phyloP scores from a whole-genome alignment of 176 grass and related monocot species.

The Carex kokanica region DNA sequence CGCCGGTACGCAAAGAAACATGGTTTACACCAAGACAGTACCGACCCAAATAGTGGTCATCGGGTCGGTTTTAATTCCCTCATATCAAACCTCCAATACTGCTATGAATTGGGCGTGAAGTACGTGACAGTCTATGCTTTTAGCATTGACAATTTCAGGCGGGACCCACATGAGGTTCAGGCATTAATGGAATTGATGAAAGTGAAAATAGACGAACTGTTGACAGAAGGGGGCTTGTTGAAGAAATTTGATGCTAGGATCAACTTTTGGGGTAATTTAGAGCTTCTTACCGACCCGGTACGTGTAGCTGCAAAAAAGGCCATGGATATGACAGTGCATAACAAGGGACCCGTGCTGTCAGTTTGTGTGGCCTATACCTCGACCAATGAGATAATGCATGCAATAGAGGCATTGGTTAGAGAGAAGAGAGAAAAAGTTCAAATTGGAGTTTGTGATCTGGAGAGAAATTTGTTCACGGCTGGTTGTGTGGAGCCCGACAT shows the following conservation, averaged over 20 bases:
- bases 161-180: slow-evolving; percentile 53
- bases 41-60: slow-evolving; percentile 47
- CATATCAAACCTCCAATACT: slow-evolving; percentile 47
- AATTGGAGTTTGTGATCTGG: slow-evolving; percentile 43
- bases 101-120: slow-evolving; percentile 74
- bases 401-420: slow-evolving; percentile 37
- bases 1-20: slow-evolving; percentile 72
- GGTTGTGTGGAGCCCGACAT: slow-evolving; percentile 66
- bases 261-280: slow-evolving; percentile 72
- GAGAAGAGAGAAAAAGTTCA: slow-evolving; percentile 30
- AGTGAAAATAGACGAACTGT: slow-evolving; percentile 68
- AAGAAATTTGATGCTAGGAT: slow-evolving; percentile 57
- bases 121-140: slow-evolving; percentile 78
- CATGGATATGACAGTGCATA: slow-evolving; percentile 48
- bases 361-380: slow-evolving; percentile 78
- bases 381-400: slow-evolving; percentile 62
- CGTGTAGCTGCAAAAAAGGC: slow-evolving; percentile 54
- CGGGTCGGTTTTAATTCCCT: slow-evolving; percentile 54
- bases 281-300: slow-evolving; percentile 49
- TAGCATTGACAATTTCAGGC: slow-evolving; percentile 83
- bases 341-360: slow-evolving; percentile 57
- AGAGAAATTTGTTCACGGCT: slow-evolving; percentile 44
- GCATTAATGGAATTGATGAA: slow-evolving; percentile 79
- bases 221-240: slow-evolving; percentile 50
- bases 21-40: not conserved